Conservation (phyloP, 75 land plant species). For the Azolla pinnata region DNA sequence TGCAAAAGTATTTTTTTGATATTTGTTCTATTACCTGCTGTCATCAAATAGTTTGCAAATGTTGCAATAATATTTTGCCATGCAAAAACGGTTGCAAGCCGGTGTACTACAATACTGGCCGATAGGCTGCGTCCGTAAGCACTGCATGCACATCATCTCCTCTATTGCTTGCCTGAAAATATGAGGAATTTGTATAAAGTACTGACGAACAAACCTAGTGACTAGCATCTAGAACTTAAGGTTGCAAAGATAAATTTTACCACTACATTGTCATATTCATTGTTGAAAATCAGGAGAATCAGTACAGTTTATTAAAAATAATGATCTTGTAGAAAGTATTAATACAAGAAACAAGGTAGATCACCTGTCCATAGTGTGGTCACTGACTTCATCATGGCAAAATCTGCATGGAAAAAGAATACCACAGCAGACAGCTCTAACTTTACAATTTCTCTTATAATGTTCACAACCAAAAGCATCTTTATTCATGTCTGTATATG, state of each 20-base stretch:
- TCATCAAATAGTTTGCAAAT: constrained; percentile 91
- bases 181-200: no score
- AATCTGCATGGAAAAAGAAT: constrained; percentile 41
- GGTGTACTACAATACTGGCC: constrained; percentile 54
- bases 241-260: no score
- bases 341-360: not conserved
- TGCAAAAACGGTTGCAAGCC: constrained; percentile 50
- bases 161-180: constrained; percentile 67
- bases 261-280: no score
- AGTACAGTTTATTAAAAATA: no score
- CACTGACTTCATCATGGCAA: constrained; percentile 66
- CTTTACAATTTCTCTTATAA: constrained; percentile 71
- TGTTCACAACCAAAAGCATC: constrained; percentile 60
- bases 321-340: no score
- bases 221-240: no score
- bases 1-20: no score
- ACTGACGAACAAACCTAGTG: no score
- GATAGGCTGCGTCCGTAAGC: constrained; percentile 59
- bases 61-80: constrained; percentile 78
- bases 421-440: constrained; percentile 59
- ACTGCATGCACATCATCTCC: constrained; percentile 91
- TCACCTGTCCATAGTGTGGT: constrained; percentile 66
- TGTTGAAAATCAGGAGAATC: no score
- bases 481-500: constrained; percentile 40
- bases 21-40: no score